These are phyloP conservation scores for Neurospora cerealis DNA, from an alignment of 495 filamentous ascomycete genomes.

Conservation along the genomic window DNA sequence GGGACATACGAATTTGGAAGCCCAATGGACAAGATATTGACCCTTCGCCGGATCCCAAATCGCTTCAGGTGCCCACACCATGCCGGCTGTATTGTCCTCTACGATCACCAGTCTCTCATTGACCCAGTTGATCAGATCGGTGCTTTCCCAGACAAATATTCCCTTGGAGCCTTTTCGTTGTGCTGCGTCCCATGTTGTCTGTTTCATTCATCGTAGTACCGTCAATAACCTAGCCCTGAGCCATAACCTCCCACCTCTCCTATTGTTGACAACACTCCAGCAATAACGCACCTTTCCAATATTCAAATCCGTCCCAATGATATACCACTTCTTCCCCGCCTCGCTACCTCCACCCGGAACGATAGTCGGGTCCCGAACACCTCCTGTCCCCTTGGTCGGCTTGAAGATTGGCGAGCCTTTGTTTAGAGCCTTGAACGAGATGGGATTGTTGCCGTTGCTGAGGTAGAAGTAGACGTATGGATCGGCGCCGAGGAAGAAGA, in stretches of 20 bases:
- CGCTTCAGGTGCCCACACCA: slow-evolving; percentile 47
- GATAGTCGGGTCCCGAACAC: slow-evolving; percentile 39
- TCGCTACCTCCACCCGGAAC: slow-evolving; percentile 38
- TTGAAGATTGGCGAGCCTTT: slow-evolving; percentile 35
- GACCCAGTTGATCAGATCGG: slow-evolving; percentile 37
- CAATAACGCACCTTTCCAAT: slow-evolving; percentile 32
- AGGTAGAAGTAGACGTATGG: slow-evolving; percentile 46
- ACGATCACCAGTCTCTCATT: slow-evolving; percentile 39
- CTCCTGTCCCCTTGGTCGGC: slow-evolving; percentile 40
- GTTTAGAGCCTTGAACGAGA: slow-evolving; percentile 38
- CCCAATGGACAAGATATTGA: slow-evolving; percentile 45
- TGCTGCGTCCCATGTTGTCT: slow-evolving; percentile 43
- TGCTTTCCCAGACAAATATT: slow-evolving; percentile 46
- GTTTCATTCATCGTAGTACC: background rate
- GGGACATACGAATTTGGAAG: slow-evolving; percentile 37
- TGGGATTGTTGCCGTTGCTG: slow-evolving; percentile 38
- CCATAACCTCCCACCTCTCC: background rate
- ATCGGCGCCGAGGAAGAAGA: slow-evolving; percentile 43
- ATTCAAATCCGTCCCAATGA: slow-evolving; percentile 42
- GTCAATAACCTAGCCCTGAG: background rate
- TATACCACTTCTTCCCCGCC: slow-evolving; percentile 44
- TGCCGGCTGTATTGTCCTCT: slow-evolving; percentile 39
- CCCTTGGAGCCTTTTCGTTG: slow-evolving; percentile 38
- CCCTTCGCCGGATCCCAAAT: slow-evolving; percentile 41
- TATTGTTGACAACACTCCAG: background rate